Conservation (phyloP, 2,329 filamentous ascomycete genomes). For the Alternaria angustiovoidea region DNA sequence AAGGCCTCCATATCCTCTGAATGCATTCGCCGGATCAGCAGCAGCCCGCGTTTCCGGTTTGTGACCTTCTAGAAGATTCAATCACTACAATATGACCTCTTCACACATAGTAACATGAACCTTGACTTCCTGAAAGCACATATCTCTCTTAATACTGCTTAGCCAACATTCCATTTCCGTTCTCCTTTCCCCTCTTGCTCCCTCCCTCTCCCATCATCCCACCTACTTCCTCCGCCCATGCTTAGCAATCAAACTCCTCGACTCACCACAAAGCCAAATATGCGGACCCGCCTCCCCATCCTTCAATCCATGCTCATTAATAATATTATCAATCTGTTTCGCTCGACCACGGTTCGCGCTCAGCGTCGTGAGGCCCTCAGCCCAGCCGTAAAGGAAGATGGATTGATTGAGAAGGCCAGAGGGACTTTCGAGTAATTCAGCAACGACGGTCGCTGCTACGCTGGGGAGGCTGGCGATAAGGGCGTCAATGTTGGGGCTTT, state of each 20-base stretch:
- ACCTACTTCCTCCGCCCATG: slow-evolving; percentile 34
- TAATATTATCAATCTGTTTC: slow-evolving; percentile 68
- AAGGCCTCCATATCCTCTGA: too few species aligned
- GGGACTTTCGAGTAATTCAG: slow-evolving; percentile 49
- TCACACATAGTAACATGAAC: too few species aligned
- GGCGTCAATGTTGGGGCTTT: slow-evolving; percentile 56
- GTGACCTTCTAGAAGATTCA: too few species aligned
- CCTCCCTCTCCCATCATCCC: too few species aligned
- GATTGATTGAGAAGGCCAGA: slow-evolving; percentile 68
- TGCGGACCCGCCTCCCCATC: slow-evolving; percentile 66
- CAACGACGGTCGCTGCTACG: slow-evolving; percentile 54
- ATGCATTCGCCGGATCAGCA: too few species aligned
- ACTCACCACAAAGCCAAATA: slow-evolving; percentile 71
- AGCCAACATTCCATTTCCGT: too few species aligned
- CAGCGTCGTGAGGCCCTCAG: slow-evolving; percentile 68
- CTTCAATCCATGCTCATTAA: slow-evolving; percentile 61
- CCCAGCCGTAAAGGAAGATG: slow-evolving; percentile 78
- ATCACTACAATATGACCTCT: too few species aligned
- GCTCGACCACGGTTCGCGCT: slow-evolving; percentile 75
- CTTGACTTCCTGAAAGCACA: too few species aligned
- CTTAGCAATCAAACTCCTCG: slow-evolving; percentile 72
- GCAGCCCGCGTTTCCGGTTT: too few species aligned
- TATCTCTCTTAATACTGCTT: too few species aligned
- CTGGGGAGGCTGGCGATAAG: slow-evolving; percentile 52
- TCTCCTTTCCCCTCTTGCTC: too few species aligned